Conservation (phyloP, 805 yeast species). For the Dipodascopsis tothii region DNA sequence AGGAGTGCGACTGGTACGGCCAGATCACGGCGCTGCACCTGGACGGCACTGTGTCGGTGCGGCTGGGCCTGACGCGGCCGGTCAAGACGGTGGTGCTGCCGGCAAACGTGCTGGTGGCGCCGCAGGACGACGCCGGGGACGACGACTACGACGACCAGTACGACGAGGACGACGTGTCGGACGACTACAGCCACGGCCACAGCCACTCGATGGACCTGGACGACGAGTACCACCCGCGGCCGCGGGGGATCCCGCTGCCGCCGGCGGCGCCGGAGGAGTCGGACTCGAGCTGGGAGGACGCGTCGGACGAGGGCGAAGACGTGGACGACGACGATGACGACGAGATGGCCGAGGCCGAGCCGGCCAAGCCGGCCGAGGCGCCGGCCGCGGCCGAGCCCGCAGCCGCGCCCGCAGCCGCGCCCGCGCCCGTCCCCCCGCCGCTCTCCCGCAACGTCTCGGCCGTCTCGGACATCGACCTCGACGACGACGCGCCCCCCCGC, state of each 20-base stretch:
- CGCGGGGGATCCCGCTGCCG: no score
- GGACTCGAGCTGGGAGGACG: conserved; percentile 14
- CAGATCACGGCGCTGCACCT: conserved; percentile 13
- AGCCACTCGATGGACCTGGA: background rate
- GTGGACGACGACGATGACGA: conserved; percentile 5
- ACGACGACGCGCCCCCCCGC: conserved; percentile 1
- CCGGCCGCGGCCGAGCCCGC: background rate
- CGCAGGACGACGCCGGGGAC: conserved; percentile 15
- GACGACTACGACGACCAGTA: conserved; percentile 18
- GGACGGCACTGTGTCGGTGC: conserved; percentile 17
- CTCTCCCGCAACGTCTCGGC: conserved; percentile 2
- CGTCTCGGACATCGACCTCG: background rate
- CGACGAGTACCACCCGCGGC: conserved; percentile 1
- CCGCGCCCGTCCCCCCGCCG: background rate
- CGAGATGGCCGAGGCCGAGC: background rate
- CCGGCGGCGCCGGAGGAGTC: conserved; percentile 11
- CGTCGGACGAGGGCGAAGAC: background rate
- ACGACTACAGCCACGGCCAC: background rate
- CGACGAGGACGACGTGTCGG: conserved; percentile 5
- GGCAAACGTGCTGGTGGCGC: conserved; percentile 11
- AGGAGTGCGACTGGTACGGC: conserved; percentile 22
- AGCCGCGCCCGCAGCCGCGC: background rate
- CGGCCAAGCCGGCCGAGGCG: background rate
- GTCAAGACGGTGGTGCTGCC: conserved; percentile 11
- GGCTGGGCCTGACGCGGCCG: conserved; percentile 13